Evolutionary conservation across 495 filamentous ascomycete genomes (phyloP).

Genomic region (Pseudoneurospora amorphoporcata): DNA sequence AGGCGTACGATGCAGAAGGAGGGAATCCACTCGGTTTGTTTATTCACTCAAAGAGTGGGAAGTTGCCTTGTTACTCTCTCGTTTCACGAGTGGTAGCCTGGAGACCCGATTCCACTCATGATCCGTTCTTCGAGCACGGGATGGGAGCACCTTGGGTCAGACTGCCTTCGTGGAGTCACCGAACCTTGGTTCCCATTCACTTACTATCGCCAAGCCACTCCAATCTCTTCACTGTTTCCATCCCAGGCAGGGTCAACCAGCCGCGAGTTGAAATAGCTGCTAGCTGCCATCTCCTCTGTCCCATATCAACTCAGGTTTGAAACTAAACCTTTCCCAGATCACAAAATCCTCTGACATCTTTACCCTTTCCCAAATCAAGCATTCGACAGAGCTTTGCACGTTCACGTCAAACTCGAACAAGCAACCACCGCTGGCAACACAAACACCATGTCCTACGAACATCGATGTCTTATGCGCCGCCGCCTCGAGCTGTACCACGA

Average conservation of each 20-base stretch:
- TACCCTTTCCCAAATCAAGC: background rate
- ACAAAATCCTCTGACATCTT: background rate
- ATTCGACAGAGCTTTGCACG: background rate
- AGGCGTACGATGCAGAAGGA: background rate
- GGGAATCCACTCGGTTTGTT: background rate
- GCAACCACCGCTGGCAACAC: background rate
- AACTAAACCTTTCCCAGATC: background rate
- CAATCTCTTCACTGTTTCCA: background rate
- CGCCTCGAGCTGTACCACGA: background rate
- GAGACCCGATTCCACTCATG: background rate
- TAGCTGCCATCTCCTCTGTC: background rate
- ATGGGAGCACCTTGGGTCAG: background rate
- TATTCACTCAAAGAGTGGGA: background rate
- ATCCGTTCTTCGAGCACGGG: background rate
- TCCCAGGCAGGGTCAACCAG: background rate
- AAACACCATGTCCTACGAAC: background rate
- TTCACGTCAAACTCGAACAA: background rate
- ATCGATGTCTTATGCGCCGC: background rate
- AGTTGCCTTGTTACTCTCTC: background rate
- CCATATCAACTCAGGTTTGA: background rate
- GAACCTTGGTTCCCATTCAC: background rate
- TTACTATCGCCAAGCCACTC: background rate
- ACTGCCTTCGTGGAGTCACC: background rate
- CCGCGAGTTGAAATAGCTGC: background rate
- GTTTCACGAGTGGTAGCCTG: background rate